Evolutionary conservation across 768 basidiomycete species (phyloP), one percentile per base, ranked within the genome.

Genomic region (Xanthoconium purpureum): DNA sequence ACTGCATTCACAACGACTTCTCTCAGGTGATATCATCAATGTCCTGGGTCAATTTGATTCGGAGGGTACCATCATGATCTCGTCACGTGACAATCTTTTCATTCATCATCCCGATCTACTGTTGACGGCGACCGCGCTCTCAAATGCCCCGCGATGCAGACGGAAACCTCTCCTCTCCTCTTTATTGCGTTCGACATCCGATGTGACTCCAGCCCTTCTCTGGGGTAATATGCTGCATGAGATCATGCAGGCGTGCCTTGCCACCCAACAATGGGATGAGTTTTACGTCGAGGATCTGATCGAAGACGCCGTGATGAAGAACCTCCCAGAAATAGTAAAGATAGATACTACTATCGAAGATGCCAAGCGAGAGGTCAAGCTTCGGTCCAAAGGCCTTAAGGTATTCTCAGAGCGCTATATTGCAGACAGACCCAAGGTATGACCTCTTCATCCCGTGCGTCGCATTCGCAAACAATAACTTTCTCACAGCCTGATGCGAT

Each of bases 151-250:
- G 1, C 84, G 87, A 63, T 99, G 97, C 70, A 73, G 83, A 20
- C 87, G 97, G 11, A 91, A 88, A 71, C 91, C 96, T 0, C 77
- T 98, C n/a, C 75, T 99, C 32, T 84, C 83, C 40, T 74, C 77
- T 42, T 76, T 87, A 50, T 72, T 88, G 42, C 84, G 81, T 38
- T 80, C 84, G 0, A 74, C 78, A 0, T 82, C 80, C 7, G 85
- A 87, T 57, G 73, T 74, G 14, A 83, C 85, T 0, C 86, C 89
- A 3, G 78, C 87, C 6, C 77, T 91, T 12, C 77, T 96, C 0
- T 98, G 94, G 85, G 97, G 97, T 37, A 97, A 88, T 63, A 85
- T 98, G 72, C 80, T 97, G 6, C 97, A 99, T 64, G 87, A 93
- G 61, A 86, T 98, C 35, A 84, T 97, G 76, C 94, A 98, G 67